Conservation (phyloP, 345 rosid genomes). For the Capsella bursapastoris region DNA sequence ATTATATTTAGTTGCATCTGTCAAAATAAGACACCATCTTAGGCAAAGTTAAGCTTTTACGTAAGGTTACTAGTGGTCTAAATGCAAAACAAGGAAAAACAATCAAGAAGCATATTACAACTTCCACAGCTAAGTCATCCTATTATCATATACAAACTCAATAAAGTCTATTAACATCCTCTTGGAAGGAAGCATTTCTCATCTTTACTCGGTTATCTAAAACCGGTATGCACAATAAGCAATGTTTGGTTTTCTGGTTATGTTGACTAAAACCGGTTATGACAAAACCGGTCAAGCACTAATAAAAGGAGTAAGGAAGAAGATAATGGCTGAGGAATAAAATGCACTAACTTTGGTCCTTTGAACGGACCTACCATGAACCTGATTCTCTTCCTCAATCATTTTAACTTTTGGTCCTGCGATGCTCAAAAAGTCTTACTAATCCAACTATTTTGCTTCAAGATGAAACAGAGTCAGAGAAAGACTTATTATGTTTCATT, state of each 20-base stretch:
- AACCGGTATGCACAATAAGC: neutral
- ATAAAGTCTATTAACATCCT: too few relatives aligned
- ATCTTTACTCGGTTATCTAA: too few relatives aligned
- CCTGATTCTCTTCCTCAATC: constrained; percentile 28
- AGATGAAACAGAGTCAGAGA: constrained; percentile 26
- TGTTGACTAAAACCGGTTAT: neutral
- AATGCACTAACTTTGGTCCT: constrained; percentile 35
- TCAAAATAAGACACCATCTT: too few relatives aligned
- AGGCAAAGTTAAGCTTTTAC: too few relatives aligned
- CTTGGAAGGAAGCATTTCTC: too few relatives aligned
- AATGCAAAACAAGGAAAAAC: too few relatives aligned
- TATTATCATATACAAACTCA: too few relatives aligned
- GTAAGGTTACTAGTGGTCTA: too few relatives aligned
- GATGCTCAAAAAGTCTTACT: constrained; percentile 31
- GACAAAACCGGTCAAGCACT: neutral
- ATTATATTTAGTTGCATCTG: too few relatives aligned
- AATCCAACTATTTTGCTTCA: constrained; percentile 31
- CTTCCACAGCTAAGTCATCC: too few relatives aligned
- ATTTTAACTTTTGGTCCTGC: constrained; percentile 11
- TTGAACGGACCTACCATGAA: constrained; percentile 42
- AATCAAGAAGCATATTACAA: too few relatives aligned
- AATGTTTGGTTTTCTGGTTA: neutral
- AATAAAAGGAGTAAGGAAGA: neutral
- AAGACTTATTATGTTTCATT: constrained; percentile 2
- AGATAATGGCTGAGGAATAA: constrained; percentile 26